Conservation (phyloP, 2,329 filamentous ascomycete genomes). For the Eutypella sp. region DNA sequence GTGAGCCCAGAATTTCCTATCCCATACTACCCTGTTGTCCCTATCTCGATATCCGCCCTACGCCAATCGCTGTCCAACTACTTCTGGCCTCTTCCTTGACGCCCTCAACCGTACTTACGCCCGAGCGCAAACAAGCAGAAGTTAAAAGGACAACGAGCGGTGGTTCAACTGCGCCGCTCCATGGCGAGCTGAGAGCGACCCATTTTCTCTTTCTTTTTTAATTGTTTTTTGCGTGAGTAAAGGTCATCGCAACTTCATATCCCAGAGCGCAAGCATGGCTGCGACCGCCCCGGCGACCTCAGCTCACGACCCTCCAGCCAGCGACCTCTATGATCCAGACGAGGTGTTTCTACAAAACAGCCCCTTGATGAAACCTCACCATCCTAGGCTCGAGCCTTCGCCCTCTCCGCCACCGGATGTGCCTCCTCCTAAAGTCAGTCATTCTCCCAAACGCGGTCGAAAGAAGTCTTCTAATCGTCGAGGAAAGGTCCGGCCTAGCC, state of each 20-base stretch:
- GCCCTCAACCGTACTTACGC: not conserved
- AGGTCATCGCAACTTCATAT: constrained; percentile 20
- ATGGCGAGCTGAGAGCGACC: constrained; percentile 1
- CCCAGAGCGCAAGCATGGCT: constrained; percentile 26
- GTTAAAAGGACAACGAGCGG: not conserved
- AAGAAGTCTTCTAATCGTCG: constrained; percentile 49
- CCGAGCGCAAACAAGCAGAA: not conserved
- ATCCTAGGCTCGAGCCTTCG: constrained; percentile 43
- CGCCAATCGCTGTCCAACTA: not conserved
- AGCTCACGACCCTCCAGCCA: constrained; percentile 27
- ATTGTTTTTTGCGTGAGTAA: constrained; percentile 25
- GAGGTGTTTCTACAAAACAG: constrained; percentile 39
- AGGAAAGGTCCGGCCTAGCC: constrained; percentile 49
- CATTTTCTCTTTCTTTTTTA: not conserved
- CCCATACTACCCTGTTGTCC: not conserved
- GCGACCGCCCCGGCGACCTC: constrained; percentile 23
- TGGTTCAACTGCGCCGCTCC: not conserved
- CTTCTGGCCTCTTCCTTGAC: not conserved
- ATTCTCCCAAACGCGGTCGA: constrained; percentile 32
- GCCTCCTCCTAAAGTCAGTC: constrained; percentile 40
- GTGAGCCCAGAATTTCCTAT: not conserved
- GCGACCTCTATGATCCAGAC: constrained; percentile 42
- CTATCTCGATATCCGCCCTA: not conserved
- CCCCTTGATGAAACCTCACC: constrained; percentile 34
- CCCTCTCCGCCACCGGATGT: constrained; percentile 45